Evolutionary conservation across 2,329 filamentous ascomycete species (phyloP), one percentile per base, ranked within the genome.

Genomic region (Trichoderma sp.): DNA sequence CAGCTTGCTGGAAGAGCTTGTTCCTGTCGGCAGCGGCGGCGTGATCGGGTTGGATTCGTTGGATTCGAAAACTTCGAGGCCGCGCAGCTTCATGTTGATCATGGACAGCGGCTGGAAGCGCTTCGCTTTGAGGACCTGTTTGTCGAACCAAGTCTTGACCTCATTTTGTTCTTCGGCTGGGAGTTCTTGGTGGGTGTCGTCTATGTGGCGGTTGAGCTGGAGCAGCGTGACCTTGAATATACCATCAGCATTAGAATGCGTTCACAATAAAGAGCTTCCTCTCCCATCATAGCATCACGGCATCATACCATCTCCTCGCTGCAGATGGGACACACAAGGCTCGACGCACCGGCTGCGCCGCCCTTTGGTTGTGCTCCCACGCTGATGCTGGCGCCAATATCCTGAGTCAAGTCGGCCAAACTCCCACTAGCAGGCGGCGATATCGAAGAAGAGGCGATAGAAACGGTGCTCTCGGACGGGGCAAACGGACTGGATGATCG

Each of bases 91-190:
- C 83, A 97, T 94, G 82, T 97, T 97, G 77, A 98, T 89, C 4
- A 97, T 87, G 1, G 94, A 95, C 1, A 98, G 87, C 0, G 95
- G 95, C 79, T 98, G 95, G 81, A 98, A 97, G 75, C 91, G 91
- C 82, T 96, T 97, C 12, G 95, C 95, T 81, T 97, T 97, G 76
- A 93, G 88, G 82, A 98, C 95, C 82, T 97, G 95, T 79, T 93
- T 92, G 84, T 97, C 93, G 83, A 98, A 97, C 95, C 95, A 98
- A 53, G 94, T 95, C 84, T 97, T 97, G 77, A 97, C 94, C 82
- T 98, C 94, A 81, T 97, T 93, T 79, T 97, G 95, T 79, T 94
- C 91, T 73, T 94, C 88, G 74, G 93, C 93, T 79, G 97, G 92
- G 15, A 98, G 88, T 78, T 97, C 95, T 80, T 95, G 92, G 83